phyloP scores from a whole-genome alignment of 257 asterid genomes.

The Scutellaria galericulata region DNA sequence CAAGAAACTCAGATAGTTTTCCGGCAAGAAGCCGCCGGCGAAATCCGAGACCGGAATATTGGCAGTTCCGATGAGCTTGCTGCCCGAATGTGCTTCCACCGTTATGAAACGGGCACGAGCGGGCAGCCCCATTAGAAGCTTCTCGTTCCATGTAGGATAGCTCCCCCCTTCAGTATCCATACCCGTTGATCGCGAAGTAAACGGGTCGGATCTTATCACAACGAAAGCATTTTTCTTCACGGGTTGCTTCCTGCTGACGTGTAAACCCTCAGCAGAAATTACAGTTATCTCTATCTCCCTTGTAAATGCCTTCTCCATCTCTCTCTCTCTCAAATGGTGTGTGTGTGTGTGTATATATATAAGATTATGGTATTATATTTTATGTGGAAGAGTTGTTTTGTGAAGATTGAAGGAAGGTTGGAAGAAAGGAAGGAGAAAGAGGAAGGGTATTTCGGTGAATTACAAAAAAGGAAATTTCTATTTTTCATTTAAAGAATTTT shows the following conservation, averaged over 20 bases:
- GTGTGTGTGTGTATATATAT: not conserved
- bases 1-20: conserved; percentile 68
- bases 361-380: not conserved
- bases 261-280: conserved; percentile 50
- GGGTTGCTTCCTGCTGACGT: conserved; percentile 30
- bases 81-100: conserved; percentile 62
- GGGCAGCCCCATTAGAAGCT: conserved; percentile 59
- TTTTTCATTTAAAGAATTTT: not conserved
- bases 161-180: conserved; percentile 57
- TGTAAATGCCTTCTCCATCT: conserved; percentile 28
- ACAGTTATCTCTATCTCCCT: conserved; percentile 47
- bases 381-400: not conserved
- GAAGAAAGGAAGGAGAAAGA: conserved; percentile 32
- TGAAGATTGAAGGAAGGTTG: conserved; percentile 24
- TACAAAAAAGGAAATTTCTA: not conserved
- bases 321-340: not conserved
- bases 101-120: conserved; percentile 49
- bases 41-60: conserved; percentile 73
- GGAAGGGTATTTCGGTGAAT: conserved; percentile 47
- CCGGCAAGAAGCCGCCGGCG: conserved; percentile 62
- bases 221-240: conserved; percentile 43
- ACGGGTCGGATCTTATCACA: conserved; percentile 46
- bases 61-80: conserved; percentile 51
- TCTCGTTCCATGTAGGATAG: conserved; percentile 70
- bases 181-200: conserved; percentile 42